A percentile compares a stretch with the other conserved stretches of the same genome.
These are phyloP conservation scores for Magnaporthales sp. DNA, from an alignment of 2,329 filamentous ascomycete species.

Conservation along the genomic window DNA sequence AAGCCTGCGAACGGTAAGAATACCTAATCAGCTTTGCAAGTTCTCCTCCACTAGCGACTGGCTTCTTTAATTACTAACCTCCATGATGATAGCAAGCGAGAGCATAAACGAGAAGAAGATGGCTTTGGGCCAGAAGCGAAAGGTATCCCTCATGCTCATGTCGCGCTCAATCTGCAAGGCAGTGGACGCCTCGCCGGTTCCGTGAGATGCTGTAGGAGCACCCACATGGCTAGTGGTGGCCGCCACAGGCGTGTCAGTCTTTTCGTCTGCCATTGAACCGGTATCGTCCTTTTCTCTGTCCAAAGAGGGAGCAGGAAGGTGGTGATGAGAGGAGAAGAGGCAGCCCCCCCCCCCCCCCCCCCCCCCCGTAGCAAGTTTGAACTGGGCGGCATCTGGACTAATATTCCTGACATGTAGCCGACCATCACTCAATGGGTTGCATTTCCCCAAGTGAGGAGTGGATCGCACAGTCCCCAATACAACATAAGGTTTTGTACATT, in stretches of 20 bases:
- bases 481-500: background rate
- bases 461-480: background rate
- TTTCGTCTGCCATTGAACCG: background rate
- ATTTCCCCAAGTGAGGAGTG: background rate
- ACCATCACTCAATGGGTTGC: background rate
- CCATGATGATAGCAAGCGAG: slow-evolving; percentile 12
- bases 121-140: slow-evolving; percentile 11
- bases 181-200: background rate
- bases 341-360: no score
- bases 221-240: background rate
- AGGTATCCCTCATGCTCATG: slow-evolving; percentile 2
- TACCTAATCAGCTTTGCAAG: no score
- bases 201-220: background rate
- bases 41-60: no score
- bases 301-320: background rate
- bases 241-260: background rate
- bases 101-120: slow-evolving; percentile 12
- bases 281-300: background rate
- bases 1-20: background rate
- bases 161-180: slow-evolving; percentile 1
- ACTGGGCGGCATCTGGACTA: background rate
- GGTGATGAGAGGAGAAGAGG: background rate
- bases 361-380: background rate
- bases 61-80: slow-evolving; percentile 9
- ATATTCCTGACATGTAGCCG: background rate